Evolutionary conservation across 2,329 filamentous ascomycete genomes (phyloP), one percentile per base, ranked within the genome.

Genomic region (Talaromyces funiculosus): DNA sequence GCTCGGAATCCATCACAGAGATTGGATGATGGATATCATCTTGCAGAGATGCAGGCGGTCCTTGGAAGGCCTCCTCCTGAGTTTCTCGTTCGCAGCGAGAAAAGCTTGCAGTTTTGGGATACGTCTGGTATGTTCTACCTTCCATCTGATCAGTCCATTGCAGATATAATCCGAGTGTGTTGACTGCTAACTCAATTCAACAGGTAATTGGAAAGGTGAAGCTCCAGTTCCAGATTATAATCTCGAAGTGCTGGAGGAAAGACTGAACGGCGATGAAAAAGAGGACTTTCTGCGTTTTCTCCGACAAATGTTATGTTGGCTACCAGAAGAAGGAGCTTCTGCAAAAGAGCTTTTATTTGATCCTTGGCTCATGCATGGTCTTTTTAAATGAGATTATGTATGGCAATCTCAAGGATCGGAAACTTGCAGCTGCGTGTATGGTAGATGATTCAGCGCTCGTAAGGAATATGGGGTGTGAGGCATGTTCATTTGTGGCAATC

Each of bases 351-450:
- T 57, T 49, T 3, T 53, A 3, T 53, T 29, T 16, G 59, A 61
- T 53, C n/a, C 43, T 31, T 57, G 70, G 69, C 57, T 71, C 12
- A 66, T 60, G 42, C 35, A 60, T 26, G 51, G 51, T 3, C 31
- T 51, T 0, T 43, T 56, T 26, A 56, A 56, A 16, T 56, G 29
- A 56, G 29, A 8, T 2, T 18, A 40, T 37, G 35, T 37, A 37
- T 37, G 35, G 12, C 35, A 2, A 5, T 37, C 35, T 10, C 35
- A 37, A 37, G 35, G 14, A 37, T 14, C 35, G n/a, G n/a, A n/a
- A n/a, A n/a, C n/a, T n/a, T n/a, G n/a, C n/a, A n/a, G n/a, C n/a
- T n/a, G n/a, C n/a, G n/a, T n/a, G n/a, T n/a, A n/a, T n/a, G n/a
- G n/a, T n/a, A n/a, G n/a, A n/a, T n/a, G n/a, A n/a, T n/a, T n/a